Percentiles rank a stretch among this genome's conserved stretches.
phyloP scores from a whole-genome alignment of 768 basidiomycete genomes.

The Clavaria fumosa region DNA sequence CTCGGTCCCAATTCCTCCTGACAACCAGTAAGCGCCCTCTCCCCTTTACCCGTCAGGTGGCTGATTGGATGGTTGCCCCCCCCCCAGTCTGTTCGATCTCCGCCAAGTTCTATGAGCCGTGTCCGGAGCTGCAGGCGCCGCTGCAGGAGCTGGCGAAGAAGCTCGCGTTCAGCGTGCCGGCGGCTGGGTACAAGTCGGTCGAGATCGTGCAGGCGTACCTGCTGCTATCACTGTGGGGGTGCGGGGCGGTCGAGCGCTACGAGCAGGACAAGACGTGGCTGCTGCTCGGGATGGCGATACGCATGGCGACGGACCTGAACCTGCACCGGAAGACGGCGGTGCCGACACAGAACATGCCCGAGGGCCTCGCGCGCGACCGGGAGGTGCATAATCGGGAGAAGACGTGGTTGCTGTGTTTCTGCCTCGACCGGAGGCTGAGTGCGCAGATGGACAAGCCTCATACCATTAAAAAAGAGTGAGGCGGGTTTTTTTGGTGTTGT shows the following conservation, averaged over 20 bases:
- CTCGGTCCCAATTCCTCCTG: conserved; percentile 85
- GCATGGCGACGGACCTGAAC: conserved; percentile 94
- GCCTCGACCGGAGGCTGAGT: conserved; percentile 76
- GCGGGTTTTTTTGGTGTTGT: too few relatives aligned
- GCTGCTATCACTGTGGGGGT: conserved; percentile 77
- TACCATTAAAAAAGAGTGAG: conserved; percentile 85
- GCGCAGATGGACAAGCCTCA: conserved; percentile 97
- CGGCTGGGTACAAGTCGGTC: conserved; percentile 79
- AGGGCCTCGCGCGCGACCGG: conserved; percentile 60
- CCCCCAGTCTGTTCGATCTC: conserved; percentile 90
- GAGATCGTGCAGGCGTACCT: conserved; percentile 95
- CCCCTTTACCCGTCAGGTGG: too few relatives aligned
- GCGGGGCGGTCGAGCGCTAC: conserved; percentile 89
- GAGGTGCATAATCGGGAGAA: conserved; percentile 92
- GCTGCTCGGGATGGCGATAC: conserved; percentile 40
- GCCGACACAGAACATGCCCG: conserved; percentile 51
- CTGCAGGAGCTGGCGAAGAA: conserved; percentile 75
- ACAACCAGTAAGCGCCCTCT: conserved; percentile 57
- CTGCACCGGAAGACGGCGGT: conserved; percentile 73
- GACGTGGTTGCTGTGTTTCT: conserved; percentile 84
- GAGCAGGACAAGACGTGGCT: conserved; percentile 95
- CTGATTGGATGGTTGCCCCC: too few relatives aligned
- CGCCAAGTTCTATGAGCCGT: conserved; percentile 71
- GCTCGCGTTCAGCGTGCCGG: conserved; percentile 77
- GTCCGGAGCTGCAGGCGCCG: conserved; percentile 67